Conservation (phyloP, 73 alveolate genomes). For the Paramecium caudatum region DNA sequence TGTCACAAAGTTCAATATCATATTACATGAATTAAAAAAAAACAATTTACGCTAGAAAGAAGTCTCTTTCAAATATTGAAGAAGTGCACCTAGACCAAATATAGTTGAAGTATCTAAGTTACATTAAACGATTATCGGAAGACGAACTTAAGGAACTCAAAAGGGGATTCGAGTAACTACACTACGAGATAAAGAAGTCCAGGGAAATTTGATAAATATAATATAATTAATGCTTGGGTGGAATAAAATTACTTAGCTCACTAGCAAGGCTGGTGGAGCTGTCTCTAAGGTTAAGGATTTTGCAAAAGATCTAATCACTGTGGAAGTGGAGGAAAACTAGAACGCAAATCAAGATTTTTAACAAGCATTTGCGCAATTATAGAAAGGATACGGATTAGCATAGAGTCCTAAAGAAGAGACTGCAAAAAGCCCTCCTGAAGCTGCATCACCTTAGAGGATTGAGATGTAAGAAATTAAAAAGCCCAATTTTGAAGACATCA, state of each 20-base stretch:
- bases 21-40: no score
- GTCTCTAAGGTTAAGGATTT: slow-evolving; percentile 21
- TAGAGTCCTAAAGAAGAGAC: slow-evolving; percentile 37
- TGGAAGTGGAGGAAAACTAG: slow-evolving; percentile 34
- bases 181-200: no score
- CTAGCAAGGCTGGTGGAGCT: slow-evolving; percentile 45
- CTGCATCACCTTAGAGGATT: slow-evolving; percentile 14
- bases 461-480: slow-evolving; percentile 35
- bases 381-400: slow-evolving; percentile 24
- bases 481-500: background rate
- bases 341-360: slow-evolving; percentile 15
- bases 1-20: slow-evolving; percentile 23
- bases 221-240: slow-evolving; percentile 30
- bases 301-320: slow-evolving; percentile 62
- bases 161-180: no score
- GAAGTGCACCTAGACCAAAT: no score
- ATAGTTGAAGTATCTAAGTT: no score
- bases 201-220: no score
- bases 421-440: background rate
- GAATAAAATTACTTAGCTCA: slow-evolving; percentile 26
- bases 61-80: no score
- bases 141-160: no score
- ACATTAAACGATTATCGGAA: no score
- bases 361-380: slow-evolving; percentile 10
- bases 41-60: no score